Conservation (phyloP, 106 monocot genomes). For the Dactylorhiza incarnata region DNA sequence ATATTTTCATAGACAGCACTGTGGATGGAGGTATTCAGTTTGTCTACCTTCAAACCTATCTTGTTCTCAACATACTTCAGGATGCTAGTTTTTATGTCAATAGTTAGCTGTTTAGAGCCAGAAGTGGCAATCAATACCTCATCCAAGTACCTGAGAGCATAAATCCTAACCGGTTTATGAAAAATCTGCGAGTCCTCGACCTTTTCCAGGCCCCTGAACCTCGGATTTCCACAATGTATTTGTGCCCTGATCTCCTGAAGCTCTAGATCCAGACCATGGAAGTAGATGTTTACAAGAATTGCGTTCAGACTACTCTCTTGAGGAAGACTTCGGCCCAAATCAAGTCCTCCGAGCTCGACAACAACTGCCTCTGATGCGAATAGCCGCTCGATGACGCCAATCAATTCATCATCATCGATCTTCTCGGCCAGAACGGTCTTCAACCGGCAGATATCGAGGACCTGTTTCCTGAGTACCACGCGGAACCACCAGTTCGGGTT, state of each 20-base stretch:
- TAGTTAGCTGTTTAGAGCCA: slow-evolving; percentile 60
- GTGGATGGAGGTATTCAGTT: slow-evolving; percentile 49
- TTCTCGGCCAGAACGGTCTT: slow-evolving; percentile 31
- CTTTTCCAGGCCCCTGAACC: slow-evolving; percentile 8
- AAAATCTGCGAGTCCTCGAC: slow-evolving; percentile 33
- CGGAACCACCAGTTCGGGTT: slow-evolving; percentile 90
- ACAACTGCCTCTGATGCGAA: slow-evolving; percentile 31
- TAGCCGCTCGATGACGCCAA: slow-evolving; percentile 32
- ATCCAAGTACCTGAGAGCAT: slow-evolving; percentile 84
- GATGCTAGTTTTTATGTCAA: slow-evolving; percentile 56
- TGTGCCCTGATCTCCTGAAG: slow-evolving; percentile 48
- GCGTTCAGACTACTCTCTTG: slow-evolving; percentile 55
- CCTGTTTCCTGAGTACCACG: slow-evolving; percentile 31
- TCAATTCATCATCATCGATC: slow-evolving; percentile 44
- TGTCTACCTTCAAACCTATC: slow-evolving; percentile 59
- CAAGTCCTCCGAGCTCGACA: slow-evolving; percentile 63
- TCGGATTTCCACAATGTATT: slow-evolving; percentile 50
- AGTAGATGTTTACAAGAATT: slow-evolving; percentile 74
- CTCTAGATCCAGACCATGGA: slow-evolving; percentile 58
- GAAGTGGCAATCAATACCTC: slow-evolving; percentile 78
- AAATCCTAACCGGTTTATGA: slow-evolving; percentile 69
- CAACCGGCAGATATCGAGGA: slow-evolving; percentile 30
- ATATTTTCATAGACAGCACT: slow-evolving; percentile 88
- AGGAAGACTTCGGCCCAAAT: slow-evolving; percentile 58
- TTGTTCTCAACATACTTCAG: slow-evolving; percentile 44